Evolutionary conservation across 257 asterid genomes (phyloP).

Genomic region (Solanum peruvianum): DNA sequence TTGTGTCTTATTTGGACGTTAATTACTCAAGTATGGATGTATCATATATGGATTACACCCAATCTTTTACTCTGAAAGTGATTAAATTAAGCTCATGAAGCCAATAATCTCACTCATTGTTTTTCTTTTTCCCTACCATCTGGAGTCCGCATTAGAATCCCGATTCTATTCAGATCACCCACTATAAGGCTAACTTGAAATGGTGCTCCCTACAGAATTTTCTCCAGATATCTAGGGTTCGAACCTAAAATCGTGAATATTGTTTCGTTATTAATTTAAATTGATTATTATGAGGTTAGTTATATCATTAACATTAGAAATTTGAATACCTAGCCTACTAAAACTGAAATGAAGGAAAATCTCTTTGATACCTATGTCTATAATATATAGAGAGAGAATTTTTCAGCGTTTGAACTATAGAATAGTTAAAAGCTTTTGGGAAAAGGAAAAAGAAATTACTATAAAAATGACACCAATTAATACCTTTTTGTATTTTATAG

Average conservation of each 20-base stretch:
- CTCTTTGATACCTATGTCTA: background rate
- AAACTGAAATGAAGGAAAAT: background rate
- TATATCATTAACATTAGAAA: background rate
- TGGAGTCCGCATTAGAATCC: too few species aligned
- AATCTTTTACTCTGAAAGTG: background rate
- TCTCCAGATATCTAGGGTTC: background rate
- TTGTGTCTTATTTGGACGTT: too few species aligned
- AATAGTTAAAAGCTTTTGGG: background rate
- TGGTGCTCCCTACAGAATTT: background rate
- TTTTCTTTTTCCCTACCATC: background rate
- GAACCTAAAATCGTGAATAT: background rate
- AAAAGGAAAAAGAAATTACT: background rate
- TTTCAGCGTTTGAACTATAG: background rate
- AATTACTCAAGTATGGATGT: too few species aligned
- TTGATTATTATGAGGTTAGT: background rate
- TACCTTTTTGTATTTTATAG: background rate
- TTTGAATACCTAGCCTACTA: background rate
- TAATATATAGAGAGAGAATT: background rate
- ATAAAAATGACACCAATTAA: background rate
- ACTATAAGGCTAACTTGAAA: accelerated
- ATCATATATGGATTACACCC: too few species aligned
- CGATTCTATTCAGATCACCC: too few species aligned
- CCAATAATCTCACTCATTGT: background rate
- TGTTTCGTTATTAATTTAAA: background rate
- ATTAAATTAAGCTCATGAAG: background rate